Conservation (phyloP, 495 filamentous ascomycete species). For the Aspergillus bridgeri region DNA sequence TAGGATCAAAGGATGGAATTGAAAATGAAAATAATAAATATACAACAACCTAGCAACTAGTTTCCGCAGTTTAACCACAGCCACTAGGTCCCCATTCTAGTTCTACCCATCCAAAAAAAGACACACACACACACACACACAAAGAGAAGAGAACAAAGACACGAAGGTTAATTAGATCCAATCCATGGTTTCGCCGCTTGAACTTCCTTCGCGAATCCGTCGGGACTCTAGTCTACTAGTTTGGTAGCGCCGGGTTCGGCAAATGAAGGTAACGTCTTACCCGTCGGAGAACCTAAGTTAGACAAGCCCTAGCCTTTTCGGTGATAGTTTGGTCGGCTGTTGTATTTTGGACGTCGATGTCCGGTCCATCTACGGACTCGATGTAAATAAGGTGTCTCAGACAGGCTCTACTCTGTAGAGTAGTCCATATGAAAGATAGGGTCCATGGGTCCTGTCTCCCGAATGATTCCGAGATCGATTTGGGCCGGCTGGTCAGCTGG, state of each 20-base stretch:
- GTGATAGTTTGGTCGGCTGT: no score
- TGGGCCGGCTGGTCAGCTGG: background rate
- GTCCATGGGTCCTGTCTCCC: background rate
- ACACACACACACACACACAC: background rate
- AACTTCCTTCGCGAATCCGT: background rate
- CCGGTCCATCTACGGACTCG: no score
- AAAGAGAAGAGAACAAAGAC: background rate
- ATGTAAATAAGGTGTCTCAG: no score
- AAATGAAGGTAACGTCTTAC: background rate
- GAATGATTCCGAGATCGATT: background rate
- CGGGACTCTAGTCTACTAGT: background rate
- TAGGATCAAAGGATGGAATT: background rate
- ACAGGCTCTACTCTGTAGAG: background rate
- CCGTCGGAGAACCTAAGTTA: no score
- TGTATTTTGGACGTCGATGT: no score
- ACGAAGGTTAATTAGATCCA: background rate
- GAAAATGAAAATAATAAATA: no score
- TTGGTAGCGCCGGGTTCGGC: background rate
- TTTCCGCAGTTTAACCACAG: background rate
- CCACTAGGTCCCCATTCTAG: background rate
- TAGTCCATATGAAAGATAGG: background rate
- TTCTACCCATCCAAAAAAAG: background rate
- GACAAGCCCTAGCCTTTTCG: no score
- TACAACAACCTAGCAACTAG: background rate
- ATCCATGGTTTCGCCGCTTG: background rate